Base-by-base conservation (phyloP, 2,329 filamentous ascomycete genomes). In the Didymella exigua region DNA sequence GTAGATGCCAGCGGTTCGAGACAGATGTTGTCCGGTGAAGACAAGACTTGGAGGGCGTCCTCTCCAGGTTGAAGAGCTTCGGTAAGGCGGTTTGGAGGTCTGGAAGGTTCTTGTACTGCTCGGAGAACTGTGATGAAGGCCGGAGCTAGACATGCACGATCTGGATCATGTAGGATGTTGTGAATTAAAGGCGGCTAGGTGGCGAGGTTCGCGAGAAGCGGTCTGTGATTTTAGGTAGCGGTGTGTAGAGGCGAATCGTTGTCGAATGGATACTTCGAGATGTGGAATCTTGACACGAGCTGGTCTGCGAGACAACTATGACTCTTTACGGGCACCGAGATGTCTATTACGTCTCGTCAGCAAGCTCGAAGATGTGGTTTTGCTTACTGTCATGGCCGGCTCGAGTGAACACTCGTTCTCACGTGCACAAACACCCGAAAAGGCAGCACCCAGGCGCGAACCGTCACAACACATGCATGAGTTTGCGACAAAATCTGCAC, bases 191-290 rank as follows among this genome's bases (percentile, higher is more conserved):
- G 34, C 24, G 46, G 52, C 40, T 50, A 36, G 52, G 52, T 55
- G 52, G 52, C 52, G 52, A 55, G 41, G 46, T 46, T 55, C 52
- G 47, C 47, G 52, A 46, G 36, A 37, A 43, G 52, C 52, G 46
- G 52, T 55, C 40, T 40, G 42, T 45, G 24, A 21, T 50, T 46
- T 50, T n/a, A 46, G 29, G 24, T 27, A 50, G 52, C 52, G 52
- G 52, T 55, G 52, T 50, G 36, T 41, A 26, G 29, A 42, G 52
- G 46, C 47, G 47, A 50, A 21, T 26, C n/a, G 6, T 24, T 16
- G 36, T 49, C 52, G 41, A 50, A 55, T 49, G 10, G 45, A 48
- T 33, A 38, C n/a, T 33, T 13, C 21, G 14, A 21, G n/a, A 24
- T 21, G n/a, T 21, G 11, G 31, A 9, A 33, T 21, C 27, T 16